Conservation (phyloP, 306 rosid species). For the Castanopsis chinensis region DNA sequence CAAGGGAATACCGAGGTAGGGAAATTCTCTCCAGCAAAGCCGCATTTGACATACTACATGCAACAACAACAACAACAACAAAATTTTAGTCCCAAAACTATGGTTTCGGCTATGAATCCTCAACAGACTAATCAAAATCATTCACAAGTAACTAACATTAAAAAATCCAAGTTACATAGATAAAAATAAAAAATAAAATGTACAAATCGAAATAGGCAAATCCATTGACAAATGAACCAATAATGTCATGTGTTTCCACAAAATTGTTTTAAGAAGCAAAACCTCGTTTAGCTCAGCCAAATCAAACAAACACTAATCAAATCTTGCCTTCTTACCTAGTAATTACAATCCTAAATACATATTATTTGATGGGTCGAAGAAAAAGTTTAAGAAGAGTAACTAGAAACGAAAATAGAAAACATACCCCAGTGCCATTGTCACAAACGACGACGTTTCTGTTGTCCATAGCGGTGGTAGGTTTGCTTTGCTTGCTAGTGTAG, state of each 20-base stretch:
- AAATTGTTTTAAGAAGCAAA: no score
- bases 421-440: slow-evolving; percentile 98
- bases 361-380: neutral
- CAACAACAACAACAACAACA: slow-evolving; percentile 7
- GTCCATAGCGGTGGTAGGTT: slow-evolving; percentile 46
- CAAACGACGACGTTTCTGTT: slow-evolving; percentile 87
- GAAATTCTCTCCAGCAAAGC: slow-evolving; percentile 96
- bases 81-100: neutral
- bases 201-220: no score
- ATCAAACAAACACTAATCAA: neutral
- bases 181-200: no score
- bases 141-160: neutral
- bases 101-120: neutral
- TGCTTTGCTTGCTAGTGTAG: neutral
- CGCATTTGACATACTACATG: slow-evolving; percentile 95
- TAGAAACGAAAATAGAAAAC: neutral
- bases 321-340: neutral
- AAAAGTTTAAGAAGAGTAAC: neutral
- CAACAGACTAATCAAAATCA: no score
- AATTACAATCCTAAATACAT: neutral
- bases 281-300: neutral
- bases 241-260: no score
- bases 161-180: no score
- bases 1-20: slow-evolving; percentile 97
- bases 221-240: no score